phyloP scores from a whole-genome alignment of 2,329 filamentous ascomycete genomes.

The Huntiella abstrusa region DNA sequence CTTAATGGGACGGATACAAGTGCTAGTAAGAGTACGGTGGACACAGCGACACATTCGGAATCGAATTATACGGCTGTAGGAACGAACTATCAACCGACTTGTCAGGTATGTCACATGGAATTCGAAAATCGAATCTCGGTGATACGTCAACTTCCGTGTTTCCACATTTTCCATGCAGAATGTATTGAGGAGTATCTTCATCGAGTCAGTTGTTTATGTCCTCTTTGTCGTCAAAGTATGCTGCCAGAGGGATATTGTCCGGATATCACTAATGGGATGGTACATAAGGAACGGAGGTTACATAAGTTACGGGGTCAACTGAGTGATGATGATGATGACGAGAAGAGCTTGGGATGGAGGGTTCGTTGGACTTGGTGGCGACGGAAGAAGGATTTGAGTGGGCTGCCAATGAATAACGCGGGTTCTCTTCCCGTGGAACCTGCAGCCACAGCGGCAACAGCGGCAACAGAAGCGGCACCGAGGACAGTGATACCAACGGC shows the following conservation, averaged over 20 bases:
- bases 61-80: constrained; percentile 16
- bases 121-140: constrained; percentile 51
- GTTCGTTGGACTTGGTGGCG: too few species aligned
- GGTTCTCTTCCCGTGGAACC: too few species aligned
- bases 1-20: too few species aligned
- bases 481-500: too few species aligned
- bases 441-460: too few species aligned
- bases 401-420: too few species aligned
- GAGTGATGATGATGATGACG: constrained; percentile 23
- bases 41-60: constrained; percentile 14
- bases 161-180: constrained; percentile 81
- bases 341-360: not conserved
- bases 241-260: constrained; percentile 50
- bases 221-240: constrained; percentile 72
- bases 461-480: too few species aligned
- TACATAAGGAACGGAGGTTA: constrained; percentile 57
- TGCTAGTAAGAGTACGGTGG: constrained; percentile 12
- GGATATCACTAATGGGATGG: constrained; percentile 68
- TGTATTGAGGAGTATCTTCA: constrained; percentile 77
- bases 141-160: constrained; percentile 73
- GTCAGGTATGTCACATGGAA: constrained; percentile 76
- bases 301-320: constrained; percentile 38
- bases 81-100: constrained; percentile 56
- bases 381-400: too few species aligned
- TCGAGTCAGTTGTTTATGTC: constrained; percentile 68